Conservation (phyloP, 1,139 yeast species). For the Zygoascus sp. region DNA sequence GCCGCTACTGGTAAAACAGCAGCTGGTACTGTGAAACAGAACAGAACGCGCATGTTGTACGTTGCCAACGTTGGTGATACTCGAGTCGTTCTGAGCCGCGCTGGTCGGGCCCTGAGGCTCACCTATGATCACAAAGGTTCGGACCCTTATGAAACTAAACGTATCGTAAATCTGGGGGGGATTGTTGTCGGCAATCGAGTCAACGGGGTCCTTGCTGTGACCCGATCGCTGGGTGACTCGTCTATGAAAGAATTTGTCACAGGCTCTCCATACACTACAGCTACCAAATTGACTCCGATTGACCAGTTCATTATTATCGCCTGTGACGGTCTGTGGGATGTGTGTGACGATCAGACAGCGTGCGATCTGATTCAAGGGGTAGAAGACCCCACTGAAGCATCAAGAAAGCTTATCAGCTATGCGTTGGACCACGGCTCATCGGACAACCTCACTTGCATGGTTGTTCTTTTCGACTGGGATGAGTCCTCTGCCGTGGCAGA, state of each 20-base stretch:
- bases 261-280: conserved; percentile 89
- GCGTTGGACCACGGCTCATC: conserved; percentile 81
- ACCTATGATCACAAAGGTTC: conserved; percentile 95
- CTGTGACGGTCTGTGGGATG: conserved; percentile 97
- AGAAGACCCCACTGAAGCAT: conserved; percentile 61
- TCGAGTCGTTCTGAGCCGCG: conserved; percentile 71
- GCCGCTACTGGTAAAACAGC: conserved; percentile 4
- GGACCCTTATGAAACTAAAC: conserved; percentile 67
- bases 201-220: conserved; percentile 92
- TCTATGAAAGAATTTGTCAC: conserved; percentile 87
- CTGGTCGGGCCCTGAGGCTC: conserved; percentile 68
- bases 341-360: conserved; percentile 74
- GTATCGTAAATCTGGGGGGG: conserved; percentile 80
- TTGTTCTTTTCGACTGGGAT: conserved; percentile 52
- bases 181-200: conserved; percentile 85
- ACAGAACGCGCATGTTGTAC: conserved; percentile 57
- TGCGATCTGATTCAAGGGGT: conserved; percentile 60
- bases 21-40: no score
- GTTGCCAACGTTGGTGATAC: conserved; percentile 97
- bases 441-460: conserved; percentile 93
- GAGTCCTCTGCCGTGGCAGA: background rate
- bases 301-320: conserved; percentile 84
- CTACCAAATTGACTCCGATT: conserved; percentile 67
- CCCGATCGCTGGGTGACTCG: conserved; percentile 90
- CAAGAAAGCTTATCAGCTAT: conserved; percentile 60